Evolutionary conservation across 257 asterid species (phyloP).

Genomic region (Henckelia pumila): DNA sequence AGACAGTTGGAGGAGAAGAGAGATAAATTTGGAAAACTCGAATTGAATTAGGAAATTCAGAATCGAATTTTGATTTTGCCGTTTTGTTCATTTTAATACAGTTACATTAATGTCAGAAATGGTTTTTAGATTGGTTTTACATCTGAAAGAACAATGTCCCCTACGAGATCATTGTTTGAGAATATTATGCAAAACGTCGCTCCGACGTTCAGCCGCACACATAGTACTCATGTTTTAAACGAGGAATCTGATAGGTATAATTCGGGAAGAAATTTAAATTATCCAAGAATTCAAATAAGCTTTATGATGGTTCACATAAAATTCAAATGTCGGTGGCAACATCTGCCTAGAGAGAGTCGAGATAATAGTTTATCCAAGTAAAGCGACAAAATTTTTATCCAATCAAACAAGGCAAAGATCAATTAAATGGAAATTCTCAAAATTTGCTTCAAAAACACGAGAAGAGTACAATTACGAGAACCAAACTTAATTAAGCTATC

Average conservation of each 20-base stretch:
- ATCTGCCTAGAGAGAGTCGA: no score
- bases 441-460: constrained; percentile 27
- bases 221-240: no score
- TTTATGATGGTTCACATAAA: no score
- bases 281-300: neutral
- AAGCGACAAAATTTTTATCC: constrained; percentile 23
- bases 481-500: constrained; percentile 27
- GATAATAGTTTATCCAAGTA: no score
- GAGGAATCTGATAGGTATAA: no score
- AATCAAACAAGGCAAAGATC: constrained; percentile 26
- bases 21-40: constrained; percentile 61
- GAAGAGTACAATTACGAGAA: constrained; percentile 28
- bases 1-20: constrained; percentile 58
- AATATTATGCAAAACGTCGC: no score
- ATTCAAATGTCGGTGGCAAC: no score
- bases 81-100: constrained; percentile 19
- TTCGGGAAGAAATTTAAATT: no score
- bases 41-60: constrained; percentile 24
- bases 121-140: neutral
- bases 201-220: no score
- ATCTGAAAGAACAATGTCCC: no score
- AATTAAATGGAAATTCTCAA: constrained; percentile 30
- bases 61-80: constrained; percentile 7
- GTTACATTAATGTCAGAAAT: constrained; percentile 12
- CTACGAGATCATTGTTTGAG: no score